A percentile compares a stretch with the other conserved stretches of the same genome.
Conservation (phyloP, 805 yeast species). For the Grigorovia jiainica region DNA sequence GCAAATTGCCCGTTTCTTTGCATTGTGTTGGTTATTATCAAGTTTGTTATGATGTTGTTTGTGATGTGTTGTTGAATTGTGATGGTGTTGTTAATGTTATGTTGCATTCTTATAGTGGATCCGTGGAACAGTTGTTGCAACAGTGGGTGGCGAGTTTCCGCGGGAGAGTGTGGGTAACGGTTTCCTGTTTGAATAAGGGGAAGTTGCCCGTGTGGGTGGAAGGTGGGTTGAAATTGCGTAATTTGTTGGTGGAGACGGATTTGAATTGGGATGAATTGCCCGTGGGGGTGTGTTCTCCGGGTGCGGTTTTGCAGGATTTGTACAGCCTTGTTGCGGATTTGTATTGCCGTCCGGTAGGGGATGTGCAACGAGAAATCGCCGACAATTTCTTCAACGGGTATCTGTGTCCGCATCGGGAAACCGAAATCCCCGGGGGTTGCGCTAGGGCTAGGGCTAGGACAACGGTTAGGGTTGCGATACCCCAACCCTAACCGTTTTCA, state of each 20-base stretch:
- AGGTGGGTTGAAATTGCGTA: neutral
- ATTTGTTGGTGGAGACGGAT: neutral
- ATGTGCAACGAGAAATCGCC: no score
- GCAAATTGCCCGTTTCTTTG: slow-evolving; percentile 49
- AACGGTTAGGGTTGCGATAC: no score
- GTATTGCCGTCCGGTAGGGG: no score
- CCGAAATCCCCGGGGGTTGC: no score
- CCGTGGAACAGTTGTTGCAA: slow-evolving; percentile 51
- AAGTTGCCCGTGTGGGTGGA: slow-evolving; percentile 8
- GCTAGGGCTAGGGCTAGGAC: no score
- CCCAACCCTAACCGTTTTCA: no score
- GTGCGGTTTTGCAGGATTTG: no score
- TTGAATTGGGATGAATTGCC: no score
- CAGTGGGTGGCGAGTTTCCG: slow-evolving; percentile 31
- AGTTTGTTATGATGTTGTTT: slow-evolving; percentile 33
- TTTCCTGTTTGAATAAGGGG: slow-evolving; percentile 17
- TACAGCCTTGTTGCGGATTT: no score
- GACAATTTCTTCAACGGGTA: no score
- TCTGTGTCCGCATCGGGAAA: no score
- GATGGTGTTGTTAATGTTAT: slow-evolving; percentile 30
- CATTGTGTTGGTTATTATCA: slow-evolving; percentile 78
- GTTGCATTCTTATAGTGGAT: slow-evolving; percentile 82
- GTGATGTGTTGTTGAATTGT: slow-evolving; percentile 16
- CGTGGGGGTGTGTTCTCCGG: no score
- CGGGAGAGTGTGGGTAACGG: slow-evolving; percentile 23